Conservation (phyloP, 495 filamentous ascomycete genomes). For the Penicillium mononematosum region DNA sequence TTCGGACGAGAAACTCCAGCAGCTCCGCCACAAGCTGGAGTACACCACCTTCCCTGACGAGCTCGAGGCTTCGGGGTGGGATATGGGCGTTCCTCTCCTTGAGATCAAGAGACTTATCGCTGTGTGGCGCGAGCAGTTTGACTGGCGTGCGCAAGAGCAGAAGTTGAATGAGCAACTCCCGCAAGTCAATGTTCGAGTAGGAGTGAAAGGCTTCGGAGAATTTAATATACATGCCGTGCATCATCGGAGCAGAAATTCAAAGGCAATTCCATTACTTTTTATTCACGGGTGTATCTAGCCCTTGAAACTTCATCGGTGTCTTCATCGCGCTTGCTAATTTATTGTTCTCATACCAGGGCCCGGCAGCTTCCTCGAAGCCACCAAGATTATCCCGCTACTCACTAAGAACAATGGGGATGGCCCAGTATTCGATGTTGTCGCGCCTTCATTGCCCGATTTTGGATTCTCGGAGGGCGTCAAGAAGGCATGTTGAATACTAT, state of each 20-base stretch:
- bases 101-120: slow-evolving; percentile 47
- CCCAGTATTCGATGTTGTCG: slow-evolving; percentile 66
- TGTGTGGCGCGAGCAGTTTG: slow-evolving; percentile 47
- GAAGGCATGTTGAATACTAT: slow-evolving; percentile 32
- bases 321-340: slow-evolving; percentile 4
- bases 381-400: slow-evolving; percentile 60
- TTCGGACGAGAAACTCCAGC: slow-evolving; percentile 37
- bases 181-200: slow-evolving; percentile 37
- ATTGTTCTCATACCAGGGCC: slow-evolving; percentile 50
- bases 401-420: slow-evolving; percentile 38
- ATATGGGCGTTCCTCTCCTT: slow-evolving; percentile 46
- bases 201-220: slow-evolving; percentile 39
- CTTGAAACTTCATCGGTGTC: background rate
- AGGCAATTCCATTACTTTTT: slow-evolving; percentile 60
- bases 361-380: slow-evolving; percentile 66
- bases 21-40: slow-evolving; percentile 44
- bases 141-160: slow-evolving; percentile 48
- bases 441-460: slow-evolving; percentile 69
- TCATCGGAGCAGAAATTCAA: slow-evolving; percentile 46
- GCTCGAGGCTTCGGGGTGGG: slow-evolving; percentile 45
- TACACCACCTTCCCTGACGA: slow-evolving; percentile 47
- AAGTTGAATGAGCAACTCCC: slow-evolving; percentile 42
- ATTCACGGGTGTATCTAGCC: slow-evolving; percentile 55
- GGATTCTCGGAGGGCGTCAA: slow-evolving; percentile 60
- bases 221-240: slow-evolving; percentile 53